Evolutionary conservation across 371 early-diverging fungal species (phyloP), one percentile per base, ranked within the genome.

Genomic region (Lichtheimia corymbifera): DNA sequence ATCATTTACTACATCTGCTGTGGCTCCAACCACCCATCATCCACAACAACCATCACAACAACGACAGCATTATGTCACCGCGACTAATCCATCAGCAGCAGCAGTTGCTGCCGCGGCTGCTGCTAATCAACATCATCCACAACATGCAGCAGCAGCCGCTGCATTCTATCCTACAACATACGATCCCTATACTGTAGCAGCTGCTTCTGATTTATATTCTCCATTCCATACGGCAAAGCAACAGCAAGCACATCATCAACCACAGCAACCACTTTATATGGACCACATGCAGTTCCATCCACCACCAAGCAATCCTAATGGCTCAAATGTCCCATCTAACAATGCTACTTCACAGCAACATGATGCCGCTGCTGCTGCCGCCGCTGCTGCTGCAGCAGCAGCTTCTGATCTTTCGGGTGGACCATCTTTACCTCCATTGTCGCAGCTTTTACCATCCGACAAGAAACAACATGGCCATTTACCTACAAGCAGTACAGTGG

Each of bases 371-470:
- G 35, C 54, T 17, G 64, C 68, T 12, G 66, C 63, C 15, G 66
- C 68, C 3, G 64, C 63, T 18, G 68, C 63, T 15, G 67, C 73
- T 4, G 71, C 61, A 13, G 67, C 68, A 5, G 69, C 63, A 0
- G 71, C 54, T 35, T 63, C 54, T 4, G 64, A 47, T 61, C 40
- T 51, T 22, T n/a, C 47, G 11, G 51, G 60, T 6, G 65, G 54
- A 41, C 64, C 71, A 50, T 73, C 80, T n/a, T 55, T 80, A 24
- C 80, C 80, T 53, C 80, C 80, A 5, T 49, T 80, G 41, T 77
- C 80, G 1, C 75, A 72, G 43, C 59, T 80, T 24, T 60, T 79
- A 45, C 72, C 80, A 15, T 54, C 63, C 1, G 35, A 35, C 35
- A 35, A 35, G 35, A 14, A 15, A 24, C 40, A 49, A 11, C 58